A percentile compares a stretch with the other conserved stretches of the same genome.
Evolutionary conservation across 2,329 filamentous ascomycete species (phyloP).

Genomic region (Capronia americana): DNA sequence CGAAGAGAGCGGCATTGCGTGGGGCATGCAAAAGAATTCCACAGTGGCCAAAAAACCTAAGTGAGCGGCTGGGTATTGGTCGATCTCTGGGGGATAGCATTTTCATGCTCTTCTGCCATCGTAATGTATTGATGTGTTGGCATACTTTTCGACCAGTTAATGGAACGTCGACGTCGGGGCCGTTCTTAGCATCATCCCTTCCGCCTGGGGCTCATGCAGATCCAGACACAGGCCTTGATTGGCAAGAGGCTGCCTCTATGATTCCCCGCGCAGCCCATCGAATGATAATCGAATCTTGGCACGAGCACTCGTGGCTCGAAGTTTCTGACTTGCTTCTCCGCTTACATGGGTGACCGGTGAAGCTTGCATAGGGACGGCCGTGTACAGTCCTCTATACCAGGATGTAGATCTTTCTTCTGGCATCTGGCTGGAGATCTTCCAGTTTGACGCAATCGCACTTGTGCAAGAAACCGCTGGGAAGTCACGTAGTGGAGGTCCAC

Average conservation of each 20-base stretch:
- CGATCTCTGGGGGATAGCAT: slow-evolving; percentile 28
- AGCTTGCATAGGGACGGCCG: slow-evolving; percentile 16
- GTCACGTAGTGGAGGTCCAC: slow-evolving; percentile 35
- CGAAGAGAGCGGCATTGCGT: slow-evolving; percentile 37
- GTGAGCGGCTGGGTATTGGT: slow-evolving; percentile 35
- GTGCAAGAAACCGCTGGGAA: slow-evolving; percentile 30
- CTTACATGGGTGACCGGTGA: slow-evolving; percentile 33
- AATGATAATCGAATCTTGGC: slow-evolving; percentile 9
- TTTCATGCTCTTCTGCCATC: slow-evolving; percentile 34
- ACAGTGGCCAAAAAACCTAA: slow-evolving; percentile 39
- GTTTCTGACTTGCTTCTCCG: slow-evolving; percentile 26
- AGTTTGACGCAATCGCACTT: slow-evolving; percentile 30
- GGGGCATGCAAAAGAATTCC: slow-evolving; percentile 39
- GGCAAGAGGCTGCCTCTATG: slow-evolving; percentile 19
- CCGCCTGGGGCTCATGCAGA: slow-evolving; percentile 33
- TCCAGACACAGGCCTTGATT: slow-evolving; percentile 33
- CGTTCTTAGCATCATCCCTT: slow-evolving; percentile 33
- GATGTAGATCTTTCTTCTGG: slow-evolving; percentile 7
- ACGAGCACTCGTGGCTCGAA: slow-evolving; percentile 15
- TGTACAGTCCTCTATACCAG: neutral
- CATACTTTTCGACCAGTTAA: slow-evolving; percentile 39
- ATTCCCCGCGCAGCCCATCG: slow-evolving; percentile 29
- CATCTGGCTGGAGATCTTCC: slow-evolving; percentile 22
- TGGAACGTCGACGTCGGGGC: slow-evolving; percentile 35
- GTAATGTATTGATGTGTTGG: slow-evolving; percentile 41